These are phyloP conservation scores for Populus hybrid DNA, from an alignment of 441 rosid species.

Conservation along the genomic window DNA sequence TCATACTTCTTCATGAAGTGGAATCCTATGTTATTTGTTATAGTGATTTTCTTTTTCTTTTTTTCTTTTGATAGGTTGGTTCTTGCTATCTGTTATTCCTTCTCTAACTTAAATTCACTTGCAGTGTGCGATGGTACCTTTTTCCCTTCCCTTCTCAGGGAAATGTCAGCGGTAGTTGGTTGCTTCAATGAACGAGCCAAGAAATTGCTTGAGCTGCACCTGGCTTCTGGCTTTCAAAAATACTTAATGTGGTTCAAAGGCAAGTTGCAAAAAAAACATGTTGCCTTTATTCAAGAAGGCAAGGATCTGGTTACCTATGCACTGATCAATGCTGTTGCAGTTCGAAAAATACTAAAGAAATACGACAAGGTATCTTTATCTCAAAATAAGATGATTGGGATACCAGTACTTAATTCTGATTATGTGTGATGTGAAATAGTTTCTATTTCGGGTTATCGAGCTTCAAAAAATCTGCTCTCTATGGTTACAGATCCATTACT, in stretches of 20 bases:
- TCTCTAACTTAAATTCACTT: conserved; percentile 3
- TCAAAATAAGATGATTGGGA: conserved; percentile 2
- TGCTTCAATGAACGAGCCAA: conserved; percentile 76
- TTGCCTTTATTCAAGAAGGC: conserved; percentile 67
- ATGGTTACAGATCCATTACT: conserved; percentile 61
- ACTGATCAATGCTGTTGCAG: conserved; percentile 68
- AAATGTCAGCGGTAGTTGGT: conserved; percentile 79
- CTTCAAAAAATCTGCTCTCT: not conserved
- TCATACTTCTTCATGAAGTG: not conserved
- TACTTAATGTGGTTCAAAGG: conserved; percentile 70
- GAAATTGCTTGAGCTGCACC: conserved; percentile 76
- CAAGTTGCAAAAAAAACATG: conserved; percentile 43
- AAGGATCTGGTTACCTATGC: conserved; percentile 81
- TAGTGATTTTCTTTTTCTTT: not conserved
- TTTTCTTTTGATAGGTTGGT: not conserved
- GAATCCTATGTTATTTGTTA: not conserved
- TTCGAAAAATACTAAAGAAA: conserved; percentile 88
- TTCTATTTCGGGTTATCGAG: not conserved
- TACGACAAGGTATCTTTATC: conserved; percentile 67
- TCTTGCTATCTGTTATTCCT: not conserved
- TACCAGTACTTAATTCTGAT: conserved; percentile 29
- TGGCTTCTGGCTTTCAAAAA: conserved; percentile 72
- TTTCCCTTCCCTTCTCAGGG: conserved; percentile 79
- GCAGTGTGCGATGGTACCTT: conserved; percentile 86
- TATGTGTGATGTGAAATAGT: conserved; percentile 45